Evolutionary conservation across 352 stramenopile species (phyloP).

Genomic region (Globisporangium abappressorium): DNA sequence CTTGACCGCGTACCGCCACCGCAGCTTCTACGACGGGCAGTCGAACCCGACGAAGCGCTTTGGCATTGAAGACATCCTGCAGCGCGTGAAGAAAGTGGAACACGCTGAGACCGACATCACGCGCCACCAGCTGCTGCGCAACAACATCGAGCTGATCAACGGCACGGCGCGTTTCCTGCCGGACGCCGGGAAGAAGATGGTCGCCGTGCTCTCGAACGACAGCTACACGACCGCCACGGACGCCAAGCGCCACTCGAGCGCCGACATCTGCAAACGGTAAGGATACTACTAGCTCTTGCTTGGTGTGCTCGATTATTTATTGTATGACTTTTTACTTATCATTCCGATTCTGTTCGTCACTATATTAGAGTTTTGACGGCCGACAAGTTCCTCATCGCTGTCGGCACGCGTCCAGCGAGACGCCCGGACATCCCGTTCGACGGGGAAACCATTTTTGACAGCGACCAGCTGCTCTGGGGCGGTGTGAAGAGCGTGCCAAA

Average conservation of each 20-base stretch:
- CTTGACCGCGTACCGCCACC: conserved; percentile 85
- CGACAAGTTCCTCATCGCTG: conserved; percentile 84
- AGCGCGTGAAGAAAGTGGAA: conserved; percentile 83
- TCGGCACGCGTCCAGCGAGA: conserved; percentile 80
- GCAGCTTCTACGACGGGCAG: conserved; percentile 83
- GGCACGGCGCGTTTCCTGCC: conserved; percentile 78
- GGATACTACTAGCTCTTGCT: background rate
- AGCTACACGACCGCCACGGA: conserved; percentile 78
- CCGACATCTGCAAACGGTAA: conserved; percentile 84
- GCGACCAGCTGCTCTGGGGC: conserved; percentile 83
- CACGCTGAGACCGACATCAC: conserved; percentile 83
- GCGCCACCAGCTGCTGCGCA: conserved; percentile 78
- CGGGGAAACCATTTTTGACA: conserved; percentile 83
- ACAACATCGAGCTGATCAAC: conserved; percentile 76
- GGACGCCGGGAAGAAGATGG: conserved; percentile 62
- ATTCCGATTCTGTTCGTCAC: background rate
- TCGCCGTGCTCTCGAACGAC: conserved; percentile 84
- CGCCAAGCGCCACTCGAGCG: conserved; percentile 61
- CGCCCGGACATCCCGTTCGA: conserved; percentile 85
- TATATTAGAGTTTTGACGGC: conserved; percentile 68
- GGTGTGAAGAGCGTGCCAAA: conserved; percentile 68
- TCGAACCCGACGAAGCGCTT: conserved; percentile 68
- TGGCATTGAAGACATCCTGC: conserved; percentile 78
- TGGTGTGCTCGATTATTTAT: background rate
- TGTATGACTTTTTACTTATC: background rate